Evolutionary conservation across 2,329 filamentous ascomycete genomes (phyloP), one percentile per base, ranked within the genome.

Genomic region (Fusarium sp.): DNA sequence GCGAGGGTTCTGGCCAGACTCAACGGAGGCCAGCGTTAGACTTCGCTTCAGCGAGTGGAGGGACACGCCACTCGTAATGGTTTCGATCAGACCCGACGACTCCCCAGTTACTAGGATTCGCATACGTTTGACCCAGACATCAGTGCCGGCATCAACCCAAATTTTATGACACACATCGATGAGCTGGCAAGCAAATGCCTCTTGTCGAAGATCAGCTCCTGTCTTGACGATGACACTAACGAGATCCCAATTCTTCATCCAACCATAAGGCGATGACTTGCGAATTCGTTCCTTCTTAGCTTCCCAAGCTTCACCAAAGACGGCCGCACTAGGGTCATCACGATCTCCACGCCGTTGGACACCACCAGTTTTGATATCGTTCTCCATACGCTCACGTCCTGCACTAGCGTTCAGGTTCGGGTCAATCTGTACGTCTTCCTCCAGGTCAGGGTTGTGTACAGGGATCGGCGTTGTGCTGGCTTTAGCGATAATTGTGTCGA

Each of bases 121-220:
- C 94, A 96, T 96, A 66, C 92, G 87, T 83, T 95, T 95, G 25
- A 95, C 93, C 94, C 94, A 96, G n/a, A 96, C 94, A 40, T 92
- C 88, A 37, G 93, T 89, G 32, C 87, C 84, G 21, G 93, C 91
- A 71, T 95, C 93, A 52, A 90, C 85, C 92, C 93, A 96, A 74
- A 95, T 95, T 83, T 92, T 93, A 78, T 93, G 88, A 82, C 94
- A 96, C 18, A 95, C 92, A 64, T 90, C 87, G 74, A 96, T 96
- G 49, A 96, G 88, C 82, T 96, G 94, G 80, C 93, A 96, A 11
- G 94, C 94, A 81, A 96, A 96, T 0, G 94, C 93, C 82, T 96
- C 94, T 83, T 96, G 94, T 57, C 94, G 88, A 69, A 96, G 84
- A 82, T 96, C 93, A 5, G 92, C 92, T 6, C 94, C 93, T 16